Base-by-base conservation (phyloP, 2,329 filamentous ascomycete genomes). In the Fusarium siculi region DNA sequence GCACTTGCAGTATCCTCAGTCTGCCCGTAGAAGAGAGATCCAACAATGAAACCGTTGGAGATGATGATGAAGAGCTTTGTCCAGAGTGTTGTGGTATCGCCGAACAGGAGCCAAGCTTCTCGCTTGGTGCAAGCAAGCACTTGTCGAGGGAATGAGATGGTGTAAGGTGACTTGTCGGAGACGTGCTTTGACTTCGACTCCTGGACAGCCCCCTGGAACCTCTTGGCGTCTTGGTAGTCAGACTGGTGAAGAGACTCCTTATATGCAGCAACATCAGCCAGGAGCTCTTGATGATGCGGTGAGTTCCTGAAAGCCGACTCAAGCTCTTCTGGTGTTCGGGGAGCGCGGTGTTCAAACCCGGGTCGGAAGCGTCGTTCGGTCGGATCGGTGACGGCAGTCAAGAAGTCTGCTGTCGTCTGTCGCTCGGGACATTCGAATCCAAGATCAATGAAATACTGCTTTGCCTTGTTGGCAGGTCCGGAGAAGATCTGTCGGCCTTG, bases 31-130 rank as follows among this genome's bases (percentile, higher is more conserved):
- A 96, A 96, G 23, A 96, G 85, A 5, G 92, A 93, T 4, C 93
- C 92, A 60, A 95, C 91, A 69, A 97, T 93, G 15, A 97, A 85
- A 9, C 81, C 85, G 79, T 93, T 93, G 64, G 91, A 88, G 64
- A 96, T 82, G 76, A 95, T 93, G 79, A 94, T 94, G 81, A 94
- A 93, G 66, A 93, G 87, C 74, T 96, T 96, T 44, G 93, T 96
- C 80, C 91, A 92, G 3, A 96, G 85, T 0, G 93, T 92, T 2
- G 90, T 91, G 67, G 87, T 91, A 81, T 97, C 93, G 43, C 93
- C 93, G 82, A 90, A 88, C 4, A 94, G 86, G 11, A 96, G 87
- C 92, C 93, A 95, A 66, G 94, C 91, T 80, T 96, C 93, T 46
- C 94, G 88, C 73, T 90, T 86, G 1, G 92, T 92, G 83, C 92